Percentiles rank a stretch among this genome's conserved stretches.
Conservation (phyloP, 2,329 filamentous ascomycete species). For the Ciborinia camelliae region DNA sequence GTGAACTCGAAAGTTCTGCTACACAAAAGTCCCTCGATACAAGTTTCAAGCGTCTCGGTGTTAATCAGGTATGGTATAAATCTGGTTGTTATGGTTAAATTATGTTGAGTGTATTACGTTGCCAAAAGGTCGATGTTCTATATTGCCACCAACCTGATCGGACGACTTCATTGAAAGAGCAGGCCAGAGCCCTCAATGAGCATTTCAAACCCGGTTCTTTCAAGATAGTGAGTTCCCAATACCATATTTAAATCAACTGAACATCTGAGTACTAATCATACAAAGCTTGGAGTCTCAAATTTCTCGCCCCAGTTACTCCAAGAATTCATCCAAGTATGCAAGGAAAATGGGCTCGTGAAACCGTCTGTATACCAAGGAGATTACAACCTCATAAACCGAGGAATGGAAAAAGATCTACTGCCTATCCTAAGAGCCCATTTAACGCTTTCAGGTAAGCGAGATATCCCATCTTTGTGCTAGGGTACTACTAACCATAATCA, state of each 20-base stretch:
- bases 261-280: background rate
- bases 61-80: background rate
- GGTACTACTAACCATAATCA: background rate
- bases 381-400: conserved; percentile 27
- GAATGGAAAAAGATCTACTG: conserved; percentile 2
- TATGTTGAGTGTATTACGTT: too few relatives aligned
- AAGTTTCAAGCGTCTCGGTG: conserved; percentile 5
- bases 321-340: background rate
- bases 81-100: too few relatives aligned
- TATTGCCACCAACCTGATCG: conserved; percentile 25
- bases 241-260: too few relatives aligned
- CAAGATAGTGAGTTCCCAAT: conserved; percentile 17
- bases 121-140: background rate
- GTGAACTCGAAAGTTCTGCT: background rate
- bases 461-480: background rate
- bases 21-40: background rate
- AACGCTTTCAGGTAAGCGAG: background rate
- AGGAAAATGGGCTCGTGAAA: conserved; percentile 24
- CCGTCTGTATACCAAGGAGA: conserved; percentile 37
- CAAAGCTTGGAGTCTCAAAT: conserved; percentile 23
- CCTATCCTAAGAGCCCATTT: background rate
- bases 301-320: background rate
- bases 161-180: conserved; percentile 27
- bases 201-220: conserved; percentile 35
- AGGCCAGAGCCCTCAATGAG: conserved; percentile 27